Base-by-base conservation (phyloP, 768 basidiomycete genomes). In the Lactarius deliciosus region DNA sequence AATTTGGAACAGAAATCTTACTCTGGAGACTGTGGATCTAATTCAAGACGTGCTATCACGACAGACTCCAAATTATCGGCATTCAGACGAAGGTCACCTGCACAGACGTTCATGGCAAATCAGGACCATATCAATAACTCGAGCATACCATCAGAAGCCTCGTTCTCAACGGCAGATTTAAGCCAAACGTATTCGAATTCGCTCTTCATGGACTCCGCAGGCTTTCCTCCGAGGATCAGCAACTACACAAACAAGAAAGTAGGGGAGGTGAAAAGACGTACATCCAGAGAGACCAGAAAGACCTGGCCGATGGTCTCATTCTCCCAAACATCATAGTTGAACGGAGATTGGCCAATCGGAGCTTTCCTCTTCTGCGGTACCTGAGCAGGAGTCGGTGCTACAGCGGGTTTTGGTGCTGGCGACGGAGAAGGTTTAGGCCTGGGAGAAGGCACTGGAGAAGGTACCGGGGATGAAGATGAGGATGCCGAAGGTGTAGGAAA, bases 271-370 rank as follows among this genome's bases (percentile, higher is more conserved):
- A 22, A 5, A 5, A 59, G 11, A 82, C 87, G 65, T 75, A 94
- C 95, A 71, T 86, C 83, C 55, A 98, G 79, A 0, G 95, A 95
- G 4, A 92, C 86, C 71, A 87, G 86, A 72, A 98, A 81, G 50
- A 96, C 81, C 28, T 79, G 78, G 7, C 81, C 81, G 7, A 96
- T 79, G 9, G 83, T 85, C 47, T 88, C 85, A 67, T 88, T 80
- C 77, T 92, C 89, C 96, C 96, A 97, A 28, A 77, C 70, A 18
- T 78, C 76, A 63, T 85, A 75, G 74, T 87, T 82, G 59, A 91
- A 79, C 65, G 82, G 85, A 3, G 76, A 70, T 16, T 73, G 71
- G 3, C 70, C 43, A 50, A 69, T 66, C 10, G 73, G 73, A 7
- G 78, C 71, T 72, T 81, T 88, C 79, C 82, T 86, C 81, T 83